Base-by-base conservation (phyloP, 2,329 filamentous ascomycete genomes). In the Cephalotrichum gorgonifer region DNA sequence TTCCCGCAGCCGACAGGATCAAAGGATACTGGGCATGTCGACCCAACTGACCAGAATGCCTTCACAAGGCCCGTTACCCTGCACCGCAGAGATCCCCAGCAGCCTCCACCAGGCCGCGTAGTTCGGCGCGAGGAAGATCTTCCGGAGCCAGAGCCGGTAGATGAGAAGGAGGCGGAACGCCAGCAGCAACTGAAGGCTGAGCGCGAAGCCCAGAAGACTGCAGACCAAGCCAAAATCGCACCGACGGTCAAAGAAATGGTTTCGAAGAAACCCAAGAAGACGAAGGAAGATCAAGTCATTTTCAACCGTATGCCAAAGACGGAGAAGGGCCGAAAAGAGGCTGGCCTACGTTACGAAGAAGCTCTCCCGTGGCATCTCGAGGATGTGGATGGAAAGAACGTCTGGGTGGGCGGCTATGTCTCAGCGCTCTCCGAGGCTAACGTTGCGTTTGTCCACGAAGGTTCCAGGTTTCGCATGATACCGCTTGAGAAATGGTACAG, bases 401-500 rank as follows among this genome's bases (percentile, higher is more conserved):
- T 87, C 3, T 97, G 90, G 88, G 83, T 93, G 30, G 93, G 90
- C 42, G 86, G 83, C 50, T 96, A 97, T 57, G 86, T 97, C 58
- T 85, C 86, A 25, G 87, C 89, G 17, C 75, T 97, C 33, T 95
- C 91, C 0, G 84, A 91, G 58, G 83, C 87, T 47, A 87, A 89
- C 46, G 84, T 94, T 55, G 84, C 94, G 48, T 77, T 91, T 35
- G 76, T 88, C 41, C 84, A 88, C 30, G 77, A 81, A 33, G 76
- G 80, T 9, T 74, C 74, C 2, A 80, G 76, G 44, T 93, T 95
- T 62, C 82, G 83, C 51, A 86, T 97, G 81, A 75, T 95, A 3
- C 94, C 94, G 0, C 69, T 97, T 17, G 91, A 98, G 66, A 95
- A 96, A 60, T 96, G 87, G 83, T 98, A 98, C 69, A 86, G 81